Evolutionary conservation across 345 rosid genomes (phyloP).

Genomic region (Anastatica hierochuntica): DNA sequence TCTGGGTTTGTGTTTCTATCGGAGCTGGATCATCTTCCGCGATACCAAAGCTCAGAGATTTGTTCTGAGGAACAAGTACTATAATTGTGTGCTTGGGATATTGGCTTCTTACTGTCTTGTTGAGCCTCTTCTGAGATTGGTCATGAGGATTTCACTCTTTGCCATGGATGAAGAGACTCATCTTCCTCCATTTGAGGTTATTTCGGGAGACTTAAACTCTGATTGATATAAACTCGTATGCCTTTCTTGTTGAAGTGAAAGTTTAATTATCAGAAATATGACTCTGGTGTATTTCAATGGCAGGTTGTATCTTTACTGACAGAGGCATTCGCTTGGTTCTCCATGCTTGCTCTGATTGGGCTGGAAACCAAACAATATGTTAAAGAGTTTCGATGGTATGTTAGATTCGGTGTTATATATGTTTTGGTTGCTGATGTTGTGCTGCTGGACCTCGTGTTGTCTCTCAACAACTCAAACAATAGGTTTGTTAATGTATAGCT

Average conservation of each 20-base stretch:
- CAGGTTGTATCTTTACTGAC: constrained; percentile 55
- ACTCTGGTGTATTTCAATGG: background rate
- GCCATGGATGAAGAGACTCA: constrained; percentile 42
- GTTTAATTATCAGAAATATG: background rate
- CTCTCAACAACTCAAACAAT: constrained; percentile 37
- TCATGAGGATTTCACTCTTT: constrained; percentile 54
- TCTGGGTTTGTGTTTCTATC: constrained; percentile 53
- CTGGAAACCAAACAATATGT: constrained; percentile 62
- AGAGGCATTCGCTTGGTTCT: constrained; percentile 79
- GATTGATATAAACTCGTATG: too few relatives aligned
- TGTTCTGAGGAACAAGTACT: constrained; percentile 53
- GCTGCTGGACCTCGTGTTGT: constrained; percentile 58
- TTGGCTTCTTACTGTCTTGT: constrained; percentile 56
- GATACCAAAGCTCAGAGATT: constrained; percentile 48
- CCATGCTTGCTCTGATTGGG: constrained; percentile 53
- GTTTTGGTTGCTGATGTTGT: constrained; percentile 83
- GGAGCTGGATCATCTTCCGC: constrained; percentile 56
- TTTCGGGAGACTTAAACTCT: too few relatives aligned
- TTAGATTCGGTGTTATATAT: constrained; percentile 71
- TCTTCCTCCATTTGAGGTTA: constrained; percentile 81
- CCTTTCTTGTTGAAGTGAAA: background rate
- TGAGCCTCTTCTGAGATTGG: constrained; percentile 67
- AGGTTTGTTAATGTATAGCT: constrained; percentile 34
- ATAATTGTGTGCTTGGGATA: constrained; percentile 46
- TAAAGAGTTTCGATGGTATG: constrained; percentile 72